Percentiles rank a stretch among this genome's conserved stretches.
phyloP scores from a whole-genome alignment of 1,284 basidiomycete species.

The Cutaneotrichosporon sp. region DNA sequence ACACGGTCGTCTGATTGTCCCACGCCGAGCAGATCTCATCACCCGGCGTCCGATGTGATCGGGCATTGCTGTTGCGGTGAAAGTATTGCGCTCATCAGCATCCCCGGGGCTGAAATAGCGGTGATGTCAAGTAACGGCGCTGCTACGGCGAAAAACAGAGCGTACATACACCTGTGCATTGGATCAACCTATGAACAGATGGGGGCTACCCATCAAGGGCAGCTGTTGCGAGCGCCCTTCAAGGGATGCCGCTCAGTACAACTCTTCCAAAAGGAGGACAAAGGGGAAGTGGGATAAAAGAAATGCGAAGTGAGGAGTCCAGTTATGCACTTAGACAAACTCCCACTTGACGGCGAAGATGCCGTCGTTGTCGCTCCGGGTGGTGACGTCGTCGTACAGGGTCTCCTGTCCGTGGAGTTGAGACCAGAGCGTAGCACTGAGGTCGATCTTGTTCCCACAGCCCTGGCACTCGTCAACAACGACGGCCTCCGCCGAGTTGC shows the following conservation, averaged over 20 bases:
- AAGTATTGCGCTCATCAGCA: too few species aligned
- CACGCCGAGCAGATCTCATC: too few species aligned
- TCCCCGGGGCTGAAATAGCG: too few species aligned
- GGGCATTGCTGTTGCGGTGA: too few species aligned
- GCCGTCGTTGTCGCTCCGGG: not conserved
- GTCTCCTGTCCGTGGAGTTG: constrained; percentile 1
- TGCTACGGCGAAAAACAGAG: too few species aligned
- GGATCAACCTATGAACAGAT: not conserved
- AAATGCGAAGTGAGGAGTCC: not conserved
- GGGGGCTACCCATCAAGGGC: not conserved
- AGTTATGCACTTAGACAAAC: not conserved
- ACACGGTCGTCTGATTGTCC: too few species aligned
- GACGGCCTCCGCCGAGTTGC: not conserved
- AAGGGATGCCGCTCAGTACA: too few species aligned
- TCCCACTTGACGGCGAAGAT: constrained; percentile 2
- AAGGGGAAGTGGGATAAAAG: not conserved
- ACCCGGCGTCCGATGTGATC: too few species aligned
- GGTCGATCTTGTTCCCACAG: constrained; percentile 5
- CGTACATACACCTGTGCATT: too few species aligned
- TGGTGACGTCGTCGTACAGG: not conserved
- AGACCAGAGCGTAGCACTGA: constrained; percentile 1
- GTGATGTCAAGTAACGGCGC: too few species aligned
- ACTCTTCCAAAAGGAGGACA: too few species aligned
- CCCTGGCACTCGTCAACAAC: constrained; percentile 4
- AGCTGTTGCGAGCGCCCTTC: not conserved